Percentiles rank a stretch among this genome's conserved stretches.
Conservation (phyloP, 352 stramenopile species). For the Pythium aquatile region DNA sequence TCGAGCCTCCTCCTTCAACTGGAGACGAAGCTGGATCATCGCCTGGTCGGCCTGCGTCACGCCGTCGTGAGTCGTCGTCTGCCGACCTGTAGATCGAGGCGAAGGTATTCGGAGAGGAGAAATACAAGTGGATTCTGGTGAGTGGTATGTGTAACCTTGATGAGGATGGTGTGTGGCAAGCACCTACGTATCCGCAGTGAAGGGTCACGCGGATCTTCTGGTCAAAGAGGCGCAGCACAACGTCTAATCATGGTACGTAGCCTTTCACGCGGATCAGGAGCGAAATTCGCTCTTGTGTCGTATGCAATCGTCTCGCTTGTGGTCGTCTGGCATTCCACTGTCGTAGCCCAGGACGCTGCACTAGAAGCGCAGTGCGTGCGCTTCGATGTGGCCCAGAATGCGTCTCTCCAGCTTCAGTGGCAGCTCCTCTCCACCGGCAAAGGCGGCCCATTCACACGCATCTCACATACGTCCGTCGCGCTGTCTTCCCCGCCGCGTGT, state of each 20-base stretch:
- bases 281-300: background rate
- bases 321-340: background rate
- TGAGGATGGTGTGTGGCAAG: background rate
- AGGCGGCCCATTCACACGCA: conserved; percentile 43
- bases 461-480: conserved; percentile 45
- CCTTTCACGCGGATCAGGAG: too few species aligned
- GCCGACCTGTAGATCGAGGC: conserved; percentile 15
- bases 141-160: background rate
- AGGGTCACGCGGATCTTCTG: background rate
- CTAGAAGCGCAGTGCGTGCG: conserved; percentile 33
- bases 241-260: background rate
- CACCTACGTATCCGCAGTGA: background rate
- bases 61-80: conserved; percentile 24
- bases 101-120: background rate
- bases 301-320: background rate
- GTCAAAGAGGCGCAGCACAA: background rate
- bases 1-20: conserved; percentile 19
- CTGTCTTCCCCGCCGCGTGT: conserved; percentile 32
- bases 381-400: conserved; percentile 36
- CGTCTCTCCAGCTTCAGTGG: conserved; percentile 40
- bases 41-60: conserved; percentile 1
- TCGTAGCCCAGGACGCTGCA: background rate
- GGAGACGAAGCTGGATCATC: background rate
- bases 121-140: background rate
- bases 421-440: conserved; percentile 26